Evolutionary conservation across 208 protist species (phyloP).

Genomic region (Trypanosoma brucei): DNA sequence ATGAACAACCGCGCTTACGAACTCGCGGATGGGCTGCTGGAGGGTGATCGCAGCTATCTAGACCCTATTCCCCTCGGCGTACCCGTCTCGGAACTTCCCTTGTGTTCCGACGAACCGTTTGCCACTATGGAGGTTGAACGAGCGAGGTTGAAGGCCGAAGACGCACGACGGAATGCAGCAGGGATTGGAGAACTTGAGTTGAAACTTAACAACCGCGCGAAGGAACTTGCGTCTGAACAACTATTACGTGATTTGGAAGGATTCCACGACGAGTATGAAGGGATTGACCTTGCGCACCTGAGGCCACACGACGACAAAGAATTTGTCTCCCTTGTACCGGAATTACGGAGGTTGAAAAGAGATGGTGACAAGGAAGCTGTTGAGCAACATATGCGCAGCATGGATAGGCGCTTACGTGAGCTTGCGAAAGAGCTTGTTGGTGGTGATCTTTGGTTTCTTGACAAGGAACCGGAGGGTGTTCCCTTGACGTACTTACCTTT

Average conservation of each 20-base stretch:
- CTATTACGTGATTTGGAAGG: slow-evolving; percentile 37
- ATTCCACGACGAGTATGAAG: slow-evolving; percentile 42
- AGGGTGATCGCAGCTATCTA: slow-evolving; percentile 62
- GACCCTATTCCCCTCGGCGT: slow-evolving; percentile 39
- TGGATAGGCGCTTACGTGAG: slow-evolving; percentile 56
- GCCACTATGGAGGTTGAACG: slow-evolving; percentile 41
- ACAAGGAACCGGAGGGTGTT: slow-evolving; percentile 44
- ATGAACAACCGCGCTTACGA: slow-evolving; percentile 79
- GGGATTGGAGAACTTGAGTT: slow-evolving; percentile 38
- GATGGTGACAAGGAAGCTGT: slow-evolving; percentile 21
- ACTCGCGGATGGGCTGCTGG: slow-evolving; percentile 53
- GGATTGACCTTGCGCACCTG: slow-evolving; percentile 35
- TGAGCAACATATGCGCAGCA: slow-evolving; percentile 24
- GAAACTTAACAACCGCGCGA: slow-evolving; percentile 56
- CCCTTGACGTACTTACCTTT: slow-evolving; percentile 35
- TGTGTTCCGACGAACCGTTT: slow-evolving; percentile 46
- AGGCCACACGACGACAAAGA: slow-evolving; percentile 27
- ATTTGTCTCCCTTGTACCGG: slow-evolving; percentile 26
- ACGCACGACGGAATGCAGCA: slow-evolving; percentile 26
- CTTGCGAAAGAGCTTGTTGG: slow-evolving; percentile 53
- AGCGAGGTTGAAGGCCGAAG: slow-evolving; percentile 43
- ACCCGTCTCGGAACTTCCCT: slow-evolving; percentile 28
- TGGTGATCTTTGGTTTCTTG: slow-evolving; percentile 79
- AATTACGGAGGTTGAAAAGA: slow-evolving; percentile 14
- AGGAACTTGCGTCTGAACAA: slow-evolving; percentile 48